Conservation (phyloP, 139 green algal genomes). For the Chlorella sp. region DNA sequence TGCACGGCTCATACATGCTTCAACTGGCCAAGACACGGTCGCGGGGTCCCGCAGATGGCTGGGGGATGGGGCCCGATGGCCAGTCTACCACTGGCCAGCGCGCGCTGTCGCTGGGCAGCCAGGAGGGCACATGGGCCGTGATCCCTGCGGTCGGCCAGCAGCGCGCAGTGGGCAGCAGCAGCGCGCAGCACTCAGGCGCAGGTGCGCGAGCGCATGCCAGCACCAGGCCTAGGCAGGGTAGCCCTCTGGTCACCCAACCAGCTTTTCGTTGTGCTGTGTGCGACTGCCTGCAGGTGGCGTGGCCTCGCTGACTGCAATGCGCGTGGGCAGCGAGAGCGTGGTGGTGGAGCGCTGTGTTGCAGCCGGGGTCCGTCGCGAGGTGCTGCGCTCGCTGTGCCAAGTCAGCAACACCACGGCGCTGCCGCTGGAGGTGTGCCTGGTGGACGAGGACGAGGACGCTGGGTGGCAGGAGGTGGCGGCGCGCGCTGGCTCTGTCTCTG, state of each 20-base stretch:
- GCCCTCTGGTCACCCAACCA: too few relatives aligned
- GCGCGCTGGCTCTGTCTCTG: neutral
- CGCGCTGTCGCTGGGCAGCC: slow-evolving; percentile 30
- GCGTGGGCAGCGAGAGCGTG: slow-evolving; percentile 30
- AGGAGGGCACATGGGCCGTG: slow-evolving; percentile 25
- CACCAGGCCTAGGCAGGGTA: too few relatives aligned
- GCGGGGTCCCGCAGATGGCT: too few relatives aligned
- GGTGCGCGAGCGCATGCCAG: too few relatives aligned
- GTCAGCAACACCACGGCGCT: slow-evolving; percentile 71
- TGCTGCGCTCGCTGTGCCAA: slow-evolving; percentile 72
- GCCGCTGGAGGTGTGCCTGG: slow-evolving; percentile 63
- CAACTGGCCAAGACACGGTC: too few relatives aligned
- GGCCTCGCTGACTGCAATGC: slow-evolving; percentile 24
- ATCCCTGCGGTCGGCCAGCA: slow-evolving; percentile 19
- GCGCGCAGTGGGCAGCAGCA: neutral
- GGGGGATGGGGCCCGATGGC: too few relatives aligned
- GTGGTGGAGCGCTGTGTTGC: slow-evolving; percentile 60
- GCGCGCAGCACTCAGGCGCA: too few relatives aligned
- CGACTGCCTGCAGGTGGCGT: slow-evolving; percentile 9
- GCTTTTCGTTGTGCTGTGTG: too few relatives aligned
- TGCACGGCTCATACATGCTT: slow-evolving; percentile 24
- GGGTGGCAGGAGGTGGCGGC: slow-evolving; percentile 47
- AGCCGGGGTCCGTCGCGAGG: slow-evolving; percentile 46
- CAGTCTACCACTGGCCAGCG: slow-evolving; percentile 52
- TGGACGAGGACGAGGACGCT: slow-evolving; percentile 40